A percentile compares a stretch with the other conserved stretches of the same genome.
These are phyloP conservation scores for Athelia sp. DNA, from an alignment of 1,284 basidiomycete genomes.

Conservation along the genomic window DNA sequence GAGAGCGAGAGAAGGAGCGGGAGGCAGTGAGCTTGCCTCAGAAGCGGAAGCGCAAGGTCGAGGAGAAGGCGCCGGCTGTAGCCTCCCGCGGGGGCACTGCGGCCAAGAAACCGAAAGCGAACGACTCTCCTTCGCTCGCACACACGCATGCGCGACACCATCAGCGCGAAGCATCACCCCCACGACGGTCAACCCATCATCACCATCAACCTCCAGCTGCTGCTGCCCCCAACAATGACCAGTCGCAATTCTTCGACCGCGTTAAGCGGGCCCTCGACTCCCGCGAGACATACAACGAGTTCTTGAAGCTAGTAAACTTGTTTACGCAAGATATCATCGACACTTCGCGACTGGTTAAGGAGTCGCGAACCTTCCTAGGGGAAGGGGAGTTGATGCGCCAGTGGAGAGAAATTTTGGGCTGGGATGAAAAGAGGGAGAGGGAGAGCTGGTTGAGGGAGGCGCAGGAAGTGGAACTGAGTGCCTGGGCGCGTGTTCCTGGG, in stretches of 20 bases:
- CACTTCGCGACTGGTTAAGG: constrained; percentile 72
- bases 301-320: constrained; percentile 86
- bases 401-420: constrained; percentile 90
- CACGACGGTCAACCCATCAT: constrained; percentile 12
- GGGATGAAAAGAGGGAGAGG: constrained; percentile 68
- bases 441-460: constrained; percentile 41
- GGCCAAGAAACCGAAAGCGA: constrained; percentile 13
- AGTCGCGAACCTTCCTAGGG: constrained; percentile 60
- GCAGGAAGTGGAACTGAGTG: constrained; percentile 34
- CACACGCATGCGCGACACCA: constrained; percentile 10
- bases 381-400: constrained; percentile 77
- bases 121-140: constrained; percentile 10
- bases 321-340: constrained; percentile 77
- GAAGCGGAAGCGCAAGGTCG: constrained; percentile 61
- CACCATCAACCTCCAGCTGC: background rate
- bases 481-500: constrained; percentile 38
- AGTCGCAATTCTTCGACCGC: constrained; percentile 90
- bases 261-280: constrained; percentile 83
- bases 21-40: constrained; percentile 34
- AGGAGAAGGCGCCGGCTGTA: constrained; percentile 32
- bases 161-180: constrained; percentile 19
- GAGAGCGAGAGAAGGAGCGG: constrained; percentile 23
- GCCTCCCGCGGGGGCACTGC: background rate
- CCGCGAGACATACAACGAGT: constrained; percentile 86
- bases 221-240: constrained; percentile 38